Evolutionary conservation across 441 rosid species (phyloP).

Genomic region (Pelargonium cotyledonis): DNA sequence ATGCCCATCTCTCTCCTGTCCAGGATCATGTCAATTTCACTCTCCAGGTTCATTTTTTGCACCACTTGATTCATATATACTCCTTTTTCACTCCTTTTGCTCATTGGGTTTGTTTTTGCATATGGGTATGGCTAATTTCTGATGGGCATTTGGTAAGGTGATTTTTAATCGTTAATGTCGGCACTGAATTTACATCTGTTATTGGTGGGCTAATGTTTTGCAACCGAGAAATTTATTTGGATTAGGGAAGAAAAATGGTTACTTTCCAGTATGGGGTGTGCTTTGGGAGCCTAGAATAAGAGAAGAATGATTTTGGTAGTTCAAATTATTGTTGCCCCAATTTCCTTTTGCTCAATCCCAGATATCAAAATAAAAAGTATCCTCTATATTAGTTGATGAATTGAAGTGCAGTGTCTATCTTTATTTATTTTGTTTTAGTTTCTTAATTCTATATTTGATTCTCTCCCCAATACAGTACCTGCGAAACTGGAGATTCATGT

Average conservation of each 20-base stretch:
- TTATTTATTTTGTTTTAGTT: too few species aligned
- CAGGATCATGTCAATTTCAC: slow-evolving; percentile 89
- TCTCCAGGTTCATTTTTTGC: slow-evolving; percentile 51
- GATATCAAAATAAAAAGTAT: too few species aligned
- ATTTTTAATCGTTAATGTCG: neutral
- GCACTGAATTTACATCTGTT: neutral
- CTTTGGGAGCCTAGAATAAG: neutral
- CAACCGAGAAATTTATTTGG: neutral
- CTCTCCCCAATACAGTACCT: neutral
- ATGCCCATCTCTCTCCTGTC: slow-evolving; percentile 59
- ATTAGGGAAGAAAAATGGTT: neutral
- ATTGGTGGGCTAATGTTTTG: neutral
- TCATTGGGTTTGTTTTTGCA: neutral
- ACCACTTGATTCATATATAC: neutral
- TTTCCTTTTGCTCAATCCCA: neutral
- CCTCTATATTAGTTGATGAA: neutral
- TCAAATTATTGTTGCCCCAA: neutral
- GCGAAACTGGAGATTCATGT: neutral
- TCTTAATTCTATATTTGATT: neutral
- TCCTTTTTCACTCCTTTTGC: neutral
- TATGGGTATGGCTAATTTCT: neutral
- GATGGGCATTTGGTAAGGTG: neutral
- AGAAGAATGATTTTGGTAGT: neutral
- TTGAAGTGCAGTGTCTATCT: too few species aligned
- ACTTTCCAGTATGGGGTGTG: neutral